Conservation (phyloP, 352 stramenopile genomes). For the Phytopythium cucurbitacearum region DNA sequence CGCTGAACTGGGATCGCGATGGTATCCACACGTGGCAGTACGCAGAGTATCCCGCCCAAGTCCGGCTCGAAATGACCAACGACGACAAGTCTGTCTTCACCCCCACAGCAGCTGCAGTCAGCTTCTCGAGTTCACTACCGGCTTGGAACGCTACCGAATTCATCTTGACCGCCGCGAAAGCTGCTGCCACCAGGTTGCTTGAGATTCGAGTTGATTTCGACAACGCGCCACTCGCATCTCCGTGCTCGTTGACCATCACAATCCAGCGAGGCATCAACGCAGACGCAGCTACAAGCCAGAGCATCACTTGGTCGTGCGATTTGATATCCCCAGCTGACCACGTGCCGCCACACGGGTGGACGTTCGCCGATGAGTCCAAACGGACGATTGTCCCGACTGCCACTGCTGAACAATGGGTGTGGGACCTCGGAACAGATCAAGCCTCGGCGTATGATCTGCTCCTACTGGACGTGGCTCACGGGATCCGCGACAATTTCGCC, state of each 20-base stretch:
- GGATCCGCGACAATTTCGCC: conserved; percentile 28
- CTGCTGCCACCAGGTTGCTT: conserved; percentile 11
- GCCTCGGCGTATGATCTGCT: conserved; percentile 31
- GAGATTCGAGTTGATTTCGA: background rate
- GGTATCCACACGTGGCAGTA: conserved; percentile 24
- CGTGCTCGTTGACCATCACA: conserved; percentile 25
- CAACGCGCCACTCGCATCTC: background rate
- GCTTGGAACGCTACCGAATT: conserved; percentile 36
- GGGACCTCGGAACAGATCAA: conserved; percentile 25
- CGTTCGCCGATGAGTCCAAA: conserved; percentile 1
- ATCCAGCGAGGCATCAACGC: conserved; percentile 29
- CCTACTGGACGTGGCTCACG: conserved; percentile 16
- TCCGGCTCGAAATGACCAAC: conserved; percentile 12
- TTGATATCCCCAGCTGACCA: conserved; percentile 5
- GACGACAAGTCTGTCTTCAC: conserved; percentile 8
- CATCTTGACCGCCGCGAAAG: conserved; percentile 39
- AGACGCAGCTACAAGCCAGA: conserved; percentile 9
- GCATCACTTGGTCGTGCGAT: conserved; percentile 36
- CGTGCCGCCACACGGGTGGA: conserved; percentile 7
- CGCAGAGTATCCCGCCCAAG: conserved; percentile 28
- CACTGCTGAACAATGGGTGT: conserved; percentile 1
- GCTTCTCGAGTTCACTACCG: conserved; percentile 14
- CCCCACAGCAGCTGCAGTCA: conserved; percentile 31
- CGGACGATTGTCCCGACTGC: conserved; percentile 6
- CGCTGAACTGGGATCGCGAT: conserved; percentile 3